A percentile compares a stretch with the other conserved stretches of the same genome.
phyloP scores from a whole-genome alignment of 495 filamentous ascomycete species.

The Penicillium dipodomyicola region DNA sequence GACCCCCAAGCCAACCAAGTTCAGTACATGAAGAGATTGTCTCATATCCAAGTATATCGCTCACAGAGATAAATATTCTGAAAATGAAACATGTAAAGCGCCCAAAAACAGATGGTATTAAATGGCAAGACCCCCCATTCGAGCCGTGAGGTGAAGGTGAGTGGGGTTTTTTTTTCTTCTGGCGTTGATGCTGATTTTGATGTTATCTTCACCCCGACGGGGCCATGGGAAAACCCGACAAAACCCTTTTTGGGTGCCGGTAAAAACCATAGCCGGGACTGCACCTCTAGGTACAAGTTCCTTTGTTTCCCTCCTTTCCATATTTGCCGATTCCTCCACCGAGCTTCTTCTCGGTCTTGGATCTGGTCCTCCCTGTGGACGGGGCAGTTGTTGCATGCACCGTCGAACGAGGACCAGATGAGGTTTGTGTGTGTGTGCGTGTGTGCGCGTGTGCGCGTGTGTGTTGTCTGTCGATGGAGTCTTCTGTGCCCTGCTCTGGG shows the following conservation, averaged over 20 bases:
- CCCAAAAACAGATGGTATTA: background rate
- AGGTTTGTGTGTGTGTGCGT: background rate
- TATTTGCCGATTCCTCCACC: background rate
- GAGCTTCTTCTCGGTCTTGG: background rate
- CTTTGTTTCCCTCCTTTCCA: background rate
- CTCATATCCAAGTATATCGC: background rate
- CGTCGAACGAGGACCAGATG: background rate
- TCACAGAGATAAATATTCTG: background rate
- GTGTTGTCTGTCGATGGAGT: slow-evolving; percentile 1
- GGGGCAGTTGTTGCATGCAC: background rate
- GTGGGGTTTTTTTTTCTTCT: background rate
- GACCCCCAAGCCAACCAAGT: background rate
- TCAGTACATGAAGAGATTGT: background rate
- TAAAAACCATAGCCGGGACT: slow-evolving; percentile 8
- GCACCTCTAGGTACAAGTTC: background rate
- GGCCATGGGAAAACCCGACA: slow-evolving; percentile 8
- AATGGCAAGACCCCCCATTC: slow-evolving; percentile 6
- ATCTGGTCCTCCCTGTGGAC: background rate
- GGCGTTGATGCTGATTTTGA: background rate
- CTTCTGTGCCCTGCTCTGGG: background rate
- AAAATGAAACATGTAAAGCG: background rate
- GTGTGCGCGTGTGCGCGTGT: no score
- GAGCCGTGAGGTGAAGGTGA: background rate
- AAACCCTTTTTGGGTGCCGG: background rate
- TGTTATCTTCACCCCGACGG: background rate